phyloP scores from a whole-genome alignment of 768 basidiomycete species.

The Rhodosporidiobolus sp. region DNA sequence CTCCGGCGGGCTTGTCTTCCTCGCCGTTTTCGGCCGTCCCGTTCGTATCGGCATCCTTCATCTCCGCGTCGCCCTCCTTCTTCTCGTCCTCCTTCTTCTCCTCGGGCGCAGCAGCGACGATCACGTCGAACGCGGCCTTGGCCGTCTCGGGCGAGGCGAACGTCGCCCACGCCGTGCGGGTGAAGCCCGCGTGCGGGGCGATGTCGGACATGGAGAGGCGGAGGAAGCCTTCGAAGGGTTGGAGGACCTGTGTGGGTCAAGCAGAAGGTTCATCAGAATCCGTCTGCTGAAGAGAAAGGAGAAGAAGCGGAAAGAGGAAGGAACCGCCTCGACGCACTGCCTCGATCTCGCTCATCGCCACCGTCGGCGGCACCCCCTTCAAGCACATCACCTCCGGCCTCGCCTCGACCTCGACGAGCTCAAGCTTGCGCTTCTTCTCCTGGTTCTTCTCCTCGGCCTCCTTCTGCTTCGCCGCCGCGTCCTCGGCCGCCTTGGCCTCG shows the following conservation, averaged over 20 bases:
- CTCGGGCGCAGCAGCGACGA: neutral
- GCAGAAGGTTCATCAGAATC: neutral
- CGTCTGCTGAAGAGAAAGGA: no score
- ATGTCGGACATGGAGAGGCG: conserved; percentile 16
- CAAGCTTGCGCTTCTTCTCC: conserved; percentile 1
- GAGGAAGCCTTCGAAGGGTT: conserved; percentile 18
- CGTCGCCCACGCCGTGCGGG: conserved; percentile 16
- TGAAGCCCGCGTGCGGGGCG: neutral
- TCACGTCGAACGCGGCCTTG: conserved; percentile 3
- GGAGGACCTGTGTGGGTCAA: neutral
- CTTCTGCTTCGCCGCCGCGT: no score
- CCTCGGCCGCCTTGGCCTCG: no score
- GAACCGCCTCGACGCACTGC: conserved; percentile 21
- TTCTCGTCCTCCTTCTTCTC: neutral
- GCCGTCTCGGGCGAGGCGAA: conserved; percentile 6
- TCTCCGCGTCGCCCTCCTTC: conserved; percentile 1
- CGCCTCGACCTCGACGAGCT: conserved; percentile 28
- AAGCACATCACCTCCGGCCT: conserved; percentile 30
- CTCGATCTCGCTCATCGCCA: conserved; percentile 32
- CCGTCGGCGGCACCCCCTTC: conserved; percentile 28
- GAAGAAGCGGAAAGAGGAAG: no score
- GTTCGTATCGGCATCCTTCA: neutral
- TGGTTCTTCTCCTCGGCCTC: no score
- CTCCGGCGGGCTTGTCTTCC: neutral
- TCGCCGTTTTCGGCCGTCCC: no score